phyloP scores from a whole-genome alignment of 495 filamentous ascomycete genomes.

The Aspergillus asperescens region DNA sequence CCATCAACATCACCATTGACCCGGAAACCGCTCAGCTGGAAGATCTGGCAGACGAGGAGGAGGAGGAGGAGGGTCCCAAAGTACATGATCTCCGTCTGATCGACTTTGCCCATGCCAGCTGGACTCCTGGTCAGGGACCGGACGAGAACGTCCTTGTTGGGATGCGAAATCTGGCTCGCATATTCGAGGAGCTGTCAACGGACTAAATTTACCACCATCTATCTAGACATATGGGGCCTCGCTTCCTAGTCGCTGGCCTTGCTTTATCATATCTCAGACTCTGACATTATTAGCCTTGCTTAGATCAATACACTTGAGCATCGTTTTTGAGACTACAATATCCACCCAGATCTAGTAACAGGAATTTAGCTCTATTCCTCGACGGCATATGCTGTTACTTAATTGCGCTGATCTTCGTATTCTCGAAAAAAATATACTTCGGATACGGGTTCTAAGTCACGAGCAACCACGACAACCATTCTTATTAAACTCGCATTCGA shows the following conservation, averaged over 20 bases:
- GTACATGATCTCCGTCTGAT: conserved; percentile 84
- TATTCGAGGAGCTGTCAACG: conserved; percentile 59
- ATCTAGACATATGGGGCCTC: neutral
- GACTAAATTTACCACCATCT: conserved; percentile 20
- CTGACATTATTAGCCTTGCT: conserved; percentile 4
- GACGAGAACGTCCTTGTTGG: conserved; percentile 82
- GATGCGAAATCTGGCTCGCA: conserved; percentile 63
- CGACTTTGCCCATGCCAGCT: conserved; percentile 92
- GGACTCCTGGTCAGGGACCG: conserved; percentile 77
- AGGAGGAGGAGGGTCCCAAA: conserved; percentile 61
- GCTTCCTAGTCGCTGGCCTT: conserved; percentile 31
- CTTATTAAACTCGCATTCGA: too few species aligned
- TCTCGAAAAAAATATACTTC: neutral
- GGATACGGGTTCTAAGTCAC: neutral
- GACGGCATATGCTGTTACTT: too few species aligned
- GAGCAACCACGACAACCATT: neutral
- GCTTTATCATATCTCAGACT: neutral
- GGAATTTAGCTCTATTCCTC: too few species aligned
- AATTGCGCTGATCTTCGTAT: too few species aligned
- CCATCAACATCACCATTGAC: conserved; percentile 41
- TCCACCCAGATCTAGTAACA: too few species aligned
- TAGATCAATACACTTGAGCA: neutral
- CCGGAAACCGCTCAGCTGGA: conserved; percentile 27
- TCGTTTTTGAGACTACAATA: neutral
- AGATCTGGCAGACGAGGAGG: conserved; percentile 54